These are phyloP conservation scores for Aspergillus diversus DNA, from an alignment of 495 filamentous ascomycete genomes.

Conservation along the genomic window DNA sequence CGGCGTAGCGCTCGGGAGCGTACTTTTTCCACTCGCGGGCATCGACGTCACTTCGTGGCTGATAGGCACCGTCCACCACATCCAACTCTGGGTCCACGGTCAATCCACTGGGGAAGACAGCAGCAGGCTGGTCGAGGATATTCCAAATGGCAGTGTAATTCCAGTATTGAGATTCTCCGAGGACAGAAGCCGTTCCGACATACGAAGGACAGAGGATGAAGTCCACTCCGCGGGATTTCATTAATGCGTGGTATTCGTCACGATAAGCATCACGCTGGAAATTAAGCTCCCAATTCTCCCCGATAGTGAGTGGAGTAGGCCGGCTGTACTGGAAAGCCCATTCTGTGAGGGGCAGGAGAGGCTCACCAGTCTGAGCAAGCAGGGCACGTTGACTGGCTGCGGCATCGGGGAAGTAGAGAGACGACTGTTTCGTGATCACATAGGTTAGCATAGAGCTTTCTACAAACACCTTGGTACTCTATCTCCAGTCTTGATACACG, in stretches of 20 bases:
- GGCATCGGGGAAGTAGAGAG: constrained; percentile 61
- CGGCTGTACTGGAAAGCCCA: constrained; percentile 60
- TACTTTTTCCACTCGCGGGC: constrained; percentile 47
- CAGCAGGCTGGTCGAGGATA: constrained; percentile 66
- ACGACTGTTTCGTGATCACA: constrained; percentile 29
- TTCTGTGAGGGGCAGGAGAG: constrained; percentile 57
- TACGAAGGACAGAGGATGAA: constrained; percentile 70
- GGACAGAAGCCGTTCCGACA: constrained; percentile 60
- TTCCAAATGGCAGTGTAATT: constrained; percentile 77
- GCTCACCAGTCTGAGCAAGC: constrained; percentile 56
- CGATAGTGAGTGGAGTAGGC: constrained; percentile 41
- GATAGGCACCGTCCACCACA: constrained; percentile 30
- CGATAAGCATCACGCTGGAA: constrained; percentile 60
- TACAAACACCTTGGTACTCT: not conserved
- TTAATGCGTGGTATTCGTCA: constrained; percentile 58
- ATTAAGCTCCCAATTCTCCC: constrained; percentile 50
- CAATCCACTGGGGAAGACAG: constrained; percentile 57
- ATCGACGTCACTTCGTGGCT: constrained; percentile 36
- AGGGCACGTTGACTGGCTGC: constrained; percentile 47
- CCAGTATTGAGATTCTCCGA: constrained; percentile 68
- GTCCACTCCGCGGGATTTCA: constrained; percentile 66
- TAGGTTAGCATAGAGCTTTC: constrained; percentile 10
- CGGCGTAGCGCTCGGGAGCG: constrained; percentile 37
- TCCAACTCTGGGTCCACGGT: constrained; percentile 47
- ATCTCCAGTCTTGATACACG: constrained; percentile 3